Percentiles rank a stretch among this genome's conserved stretches.
Conservation (phyloP, 1,284 basidiomycete species). For the Apiotrichum mycotoxinovorans region DNA sequence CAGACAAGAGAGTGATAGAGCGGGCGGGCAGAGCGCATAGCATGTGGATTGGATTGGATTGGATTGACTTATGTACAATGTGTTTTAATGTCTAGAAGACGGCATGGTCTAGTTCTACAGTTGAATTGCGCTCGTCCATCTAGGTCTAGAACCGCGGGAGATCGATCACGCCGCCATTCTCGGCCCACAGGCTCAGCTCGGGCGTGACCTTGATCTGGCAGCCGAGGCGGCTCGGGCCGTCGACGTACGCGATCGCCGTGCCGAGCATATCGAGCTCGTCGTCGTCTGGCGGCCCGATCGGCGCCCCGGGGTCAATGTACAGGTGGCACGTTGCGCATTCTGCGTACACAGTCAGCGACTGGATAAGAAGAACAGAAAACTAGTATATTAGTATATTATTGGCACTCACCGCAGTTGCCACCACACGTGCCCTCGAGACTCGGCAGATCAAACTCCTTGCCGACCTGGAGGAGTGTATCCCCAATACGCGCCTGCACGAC, state of each 20-base stretch:
- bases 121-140: no score
- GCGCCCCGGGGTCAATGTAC: slow-evolving; percentile 33
- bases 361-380: not conserved
- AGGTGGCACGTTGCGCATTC: slow-evolving; percentile 52
- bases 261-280: slow-evolving; percentile 50
- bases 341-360: slow-evolving; percentile 7
- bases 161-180: slow-evolving; percentile 37
- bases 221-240: slow-evolving; percentile 43
- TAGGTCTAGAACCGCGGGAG: not conserved
- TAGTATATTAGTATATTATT: no score
- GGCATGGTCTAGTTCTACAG: no score
- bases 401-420: slow-evolving; percentile 45
- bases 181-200: slow-evolving; percentile 41
- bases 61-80: not conserved
- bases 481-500: slow-evolving; percentile 34
- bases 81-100: no score
- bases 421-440: slow-evolving; percentile 49
- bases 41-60: not conserved
- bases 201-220: slow-evolving; percentile 47
- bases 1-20: not conserved
- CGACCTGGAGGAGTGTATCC: slow-evolving; percentile 42
- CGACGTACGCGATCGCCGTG: slow-evolving; percentile 40
- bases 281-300: slow-evolving; percentile 37
- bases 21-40: no score
- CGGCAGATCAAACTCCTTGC: slow-evolving; percentile 41